Evolutionary conservation across 495 filamentous ascomycete species (phyloP), one percentile per base, ranked within the genome.

Genomic region (Rhypophila decipiens): DNA sequence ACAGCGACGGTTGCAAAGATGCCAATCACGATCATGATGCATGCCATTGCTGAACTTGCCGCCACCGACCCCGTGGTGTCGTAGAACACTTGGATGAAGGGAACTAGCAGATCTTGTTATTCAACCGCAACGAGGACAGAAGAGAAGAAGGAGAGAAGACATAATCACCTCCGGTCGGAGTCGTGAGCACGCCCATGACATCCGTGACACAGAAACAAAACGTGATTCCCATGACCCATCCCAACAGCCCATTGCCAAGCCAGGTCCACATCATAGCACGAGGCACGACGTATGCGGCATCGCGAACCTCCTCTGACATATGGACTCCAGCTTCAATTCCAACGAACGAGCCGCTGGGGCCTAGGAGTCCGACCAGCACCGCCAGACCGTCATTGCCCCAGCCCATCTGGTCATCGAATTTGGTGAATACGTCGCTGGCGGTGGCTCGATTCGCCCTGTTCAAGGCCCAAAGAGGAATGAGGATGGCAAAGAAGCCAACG

Each of bases 391-490:
- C 60, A 5, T 63, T 75, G 21, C 59, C 46, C 80, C 79, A 84
- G 18, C 69, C 68, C 12, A 78, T 79, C 4, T 66, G 64, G 54
- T 82, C 78, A 29, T 66, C 53, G 52, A 79, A 78, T 1, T 71
- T 63, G 4, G 74, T 73, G 50, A 83, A 78, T 15, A 82, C 74
- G 17, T 60, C 67, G n/a, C 64, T 61, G 1, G 72, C 66, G 34
- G 64, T 65, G 22, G 67, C 67, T 19, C 69, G 68, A 5, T 74
- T 73, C 7, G 70, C 69, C n/a, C n/a, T n/a, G n/a, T n/a, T n/a
- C 39, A 84, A 69, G 24, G 77, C 71, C 62, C 74, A 73, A n/a
- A 86, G 58, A 0, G 78, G 74, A 22, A 84, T 75, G 24, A 85
- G 60, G 31, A 85, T 72, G 11, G 71, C 79, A 51, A 87, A 81